Conservation (phyloP, 805 yeast species). For the Candida ponderosae region DNA sequence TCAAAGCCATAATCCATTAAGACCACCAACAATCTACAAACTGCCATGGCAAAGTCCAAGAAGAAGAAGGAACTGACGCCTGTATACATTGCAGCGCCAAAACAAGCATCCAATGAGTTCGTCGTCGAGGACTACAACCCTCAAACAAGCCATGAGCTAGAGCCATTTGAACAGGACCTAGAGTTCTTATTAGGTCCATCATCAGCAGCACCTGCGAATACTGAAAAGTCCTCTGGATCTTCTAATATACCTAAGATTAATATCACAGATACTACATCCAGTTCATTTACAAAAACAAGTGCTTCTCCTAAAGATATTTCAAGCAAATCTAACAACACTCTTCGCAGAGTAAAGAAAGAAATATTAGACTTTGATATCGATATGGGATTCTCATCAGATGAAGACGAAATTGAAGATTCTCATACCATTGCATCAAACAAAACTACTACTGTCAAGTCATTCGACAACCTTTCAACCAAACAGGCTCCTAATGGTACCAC, state of each 20-base stretch:
- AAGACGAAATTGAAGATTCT: slow-evolving; percentile 7
- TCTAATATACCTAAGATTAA: too few relatives aligned
- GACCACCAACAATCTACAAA: too few relatives aligned
- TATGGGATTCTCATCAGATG: slow-evolving; percentile 8
- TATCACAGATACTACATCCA: too few relatives aligned
- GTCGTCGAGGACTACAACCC: slow-evolving; percentile 8
- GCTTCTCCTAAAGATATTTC: too few relatives aligned
- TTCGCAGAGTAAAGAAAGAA: slow-evolving; percentile 6
- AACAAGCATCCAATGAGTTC: neutral
- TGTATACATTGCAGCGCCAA: slow-evolving; percentile 8
- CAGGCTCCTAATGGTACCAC: too few relatives aligned
- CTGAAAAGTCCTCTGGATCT: too few relatives aligned
- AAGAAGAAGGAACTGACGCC: neutral
- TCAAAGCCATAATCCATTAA: too few relatives aligned
- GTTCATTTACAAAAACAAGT: too few relatives aligned
- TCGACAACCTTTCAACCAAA: too few relatives aligned
- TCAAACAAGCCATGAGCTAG: slow-evolving; percentile 6
- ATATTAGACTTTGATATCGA: slow-evolving; percentile 14
- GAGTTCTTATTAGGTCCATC: slow-evolving; percentile 5
- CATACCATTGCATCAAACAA: too few relatives aligned
- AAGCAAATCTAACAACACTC: neutral
- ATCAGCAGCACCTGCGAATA: too few relatives aligned
- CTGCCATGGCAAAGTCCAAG: slow-evolving; percentile 7
- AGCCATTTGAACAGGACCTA: slow-evolving; percentile 13
- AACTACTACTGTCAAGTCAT: too few relatives aligned